Conservation (phyloP, 176 grass and related monocot species). For the Chrysopogon serrulatus region DNA sequence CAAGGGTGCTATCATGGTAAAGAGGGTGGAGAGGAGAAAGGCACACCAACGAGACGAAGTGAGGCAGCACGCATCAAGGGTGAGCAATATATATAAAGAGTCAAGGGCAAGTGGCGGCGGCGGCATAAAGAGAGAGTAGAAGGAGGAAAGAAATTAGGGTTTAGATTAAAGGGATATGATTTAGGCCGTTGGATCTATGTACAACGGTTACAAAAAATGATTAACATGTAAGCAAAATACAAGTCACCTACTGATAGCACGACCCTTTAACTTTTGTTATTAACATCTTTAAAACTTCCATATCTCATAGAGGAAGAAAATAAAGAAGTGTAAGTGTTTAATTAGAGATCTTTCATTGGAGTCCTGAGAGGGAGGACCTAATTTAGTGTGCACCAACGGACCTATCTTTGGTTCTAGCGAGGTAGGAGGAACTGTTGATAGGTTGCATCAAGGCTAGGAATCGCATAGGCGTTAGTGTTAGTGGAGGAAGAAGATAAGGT, state of each 20-base stretch:
- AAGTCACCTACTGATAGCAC: too few species aligned
- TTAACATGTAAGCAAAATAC: too few species aligned
- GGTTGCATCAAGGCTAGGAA: neutral
- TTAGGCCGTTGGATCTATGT: neutral
- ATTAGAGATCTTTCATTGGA: too few species aligned
- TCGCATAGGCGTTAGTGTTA: neutral
- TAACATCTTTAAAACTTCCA: too few species aligned
- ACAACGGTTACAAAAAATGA: too few species aligned
- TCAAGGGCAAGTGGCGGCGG: neutral
- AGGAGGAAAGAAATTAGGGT: neutral
- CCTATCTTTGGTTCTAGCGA: neutral
- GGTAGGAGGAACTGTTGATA: neutral
- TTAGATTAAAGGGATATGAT: neutral
- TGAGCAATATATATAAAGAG: neutral
- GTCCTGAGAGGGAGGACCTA: too few species aligned
- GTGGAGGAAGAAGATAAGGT: neutral
- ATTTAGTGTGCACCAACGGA: neutral
- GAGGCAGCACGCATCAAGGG: neutral
- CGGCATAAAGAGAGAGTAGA: neutral
- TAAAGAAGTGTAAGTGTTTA: too few species aligned
- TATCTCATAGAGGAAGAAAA: too few species aligned
- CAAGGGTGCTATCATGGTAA: neutral
- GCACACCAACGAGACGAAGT: neutral
- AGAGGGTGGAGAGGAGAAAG: neutral
- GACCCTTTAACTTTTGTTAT: too few species aligned